A percentile compares a stretch with the other conserved stretches of the same genome.
Evolutionary conservation across 371 early-diverging fungal species (phyloP).

Genomic region (Funneliformis caledonium): DNA sequence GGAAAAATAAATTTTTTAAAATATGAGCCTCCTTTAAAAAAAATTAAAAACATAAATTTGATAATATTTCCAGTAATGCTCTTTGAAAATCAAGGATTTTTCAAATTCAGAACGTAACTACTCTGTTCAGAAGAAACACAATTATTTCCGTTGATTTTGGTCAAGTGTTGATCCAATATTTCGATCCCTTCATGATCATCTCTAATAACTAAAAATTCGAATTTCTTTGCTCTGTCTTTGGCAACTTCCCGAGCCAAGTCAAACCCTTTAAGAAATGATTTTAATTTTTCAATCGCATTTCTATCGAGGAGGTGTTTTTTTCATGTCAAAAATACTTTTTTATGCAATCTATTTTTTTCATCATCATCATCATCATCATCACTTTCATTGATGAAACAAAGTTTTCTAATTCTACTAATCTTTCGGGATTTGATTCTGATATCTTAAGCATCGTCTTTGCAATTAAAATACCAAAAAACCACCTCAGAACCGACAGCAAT

Average conservation of each 20-base stretch:
- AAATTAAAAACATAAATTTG: too few relatives aligned
- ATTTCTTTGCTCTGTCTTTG: not conserved
- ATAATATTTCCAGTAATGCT: too few relatives aligned
- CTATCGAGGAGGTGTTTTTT: not conserved
- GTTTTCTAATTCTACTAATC: not conserved
- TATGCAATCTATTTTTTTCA: not conserved
- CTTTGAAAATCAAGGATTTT: too few relatives aligned
- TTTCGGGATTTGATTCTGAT: not conserved
- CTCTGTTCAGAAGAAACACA: too few relatives aligned
- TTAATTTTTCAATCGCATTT: too few relatives aligned
- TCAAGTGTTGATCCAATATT: too few relatives aligned
- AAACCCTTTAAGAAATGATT: not conserved
- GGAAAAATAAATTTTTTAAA: too few relatives aligned
- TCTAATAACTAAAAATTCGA: not conserved
- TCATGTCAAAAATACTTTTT: not conserved
- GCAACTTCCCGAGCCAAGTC: not conserved
- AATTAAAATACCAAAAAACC: not conserved
- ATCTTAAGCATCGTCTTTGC: not conserved
- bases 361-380: not conserved
- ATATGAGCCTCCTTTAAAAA: too few relatives aligned
- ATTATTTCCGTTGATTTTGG: too few relatives aligned
- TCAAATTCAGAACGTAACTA: too few relatives aligned
- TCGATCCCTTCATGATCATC: not conserved
- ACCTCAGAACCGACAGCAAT: not conserved
- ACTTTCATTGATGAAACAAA: not conserved